Base-by-base conservation (phyloP, 768 basidiomycete species). In the Sporobolomyces pararoseus region DNA sequence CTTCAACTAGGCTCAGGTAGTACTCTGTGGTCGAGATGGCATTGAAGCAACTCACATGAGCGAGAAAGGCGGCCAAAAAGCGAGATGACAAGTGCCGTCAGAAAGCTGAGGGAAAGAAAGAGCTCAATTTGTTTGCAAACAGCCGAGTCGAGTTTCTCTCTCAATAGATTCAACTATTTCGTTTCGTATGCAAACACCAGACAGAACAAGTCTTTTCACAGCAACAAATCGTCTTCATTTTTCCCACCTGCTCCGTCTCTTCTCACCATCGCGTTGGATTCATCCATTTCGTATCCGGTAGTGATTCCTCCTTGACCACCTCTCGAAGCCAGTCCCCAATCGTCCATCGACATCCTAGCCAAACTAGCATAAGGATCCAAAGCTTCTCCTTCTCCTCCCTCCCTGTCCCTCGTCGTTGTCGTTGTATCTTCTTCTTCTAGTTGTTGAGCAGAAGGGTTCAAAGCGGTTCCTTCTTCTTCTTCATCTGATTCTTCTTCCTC, bases 351-450 rank as follows among this genome's bases (percentile, higher is more conserved):
- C 61, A 73, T 54, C 27, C 72, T 16, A 31, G 72, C 72, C n/a
- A 74, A 25, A 23, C 63, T 65, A 37, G 72, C 68, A 34, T 74
- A 74, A 25, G 72, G 72, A 27, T 74, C 72, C 19, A 73, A 31
- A 55, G 68, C 32, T 16, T 73, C 67, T 2, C 61, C 66, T 21
- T n/a, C 46, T 12, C 49, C 46, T 12, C 13, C 51, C 25, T 47
- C 13, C 32, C 29, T 23, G 7, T 23, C 4, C 42, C 16, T 29
- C 10, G 16, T 5, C 29, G 42, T 9, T 1, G 34, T 31, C 37
- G 66, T 46, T 35, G 32, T 53, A 13, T n/a, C 51, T 49, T 44
- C 7, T 59, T n/a, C 19, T 52, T 47, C 10, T 21, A 37, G 4
- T 37, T 19, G n/a, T n/a, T n/a, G 3, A 25, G 37, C 61, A 14